Base-by-base conservation (phyloP, 2,329 filamentous ascomycete species). In the Mycosphaerella sp. region DNA sequence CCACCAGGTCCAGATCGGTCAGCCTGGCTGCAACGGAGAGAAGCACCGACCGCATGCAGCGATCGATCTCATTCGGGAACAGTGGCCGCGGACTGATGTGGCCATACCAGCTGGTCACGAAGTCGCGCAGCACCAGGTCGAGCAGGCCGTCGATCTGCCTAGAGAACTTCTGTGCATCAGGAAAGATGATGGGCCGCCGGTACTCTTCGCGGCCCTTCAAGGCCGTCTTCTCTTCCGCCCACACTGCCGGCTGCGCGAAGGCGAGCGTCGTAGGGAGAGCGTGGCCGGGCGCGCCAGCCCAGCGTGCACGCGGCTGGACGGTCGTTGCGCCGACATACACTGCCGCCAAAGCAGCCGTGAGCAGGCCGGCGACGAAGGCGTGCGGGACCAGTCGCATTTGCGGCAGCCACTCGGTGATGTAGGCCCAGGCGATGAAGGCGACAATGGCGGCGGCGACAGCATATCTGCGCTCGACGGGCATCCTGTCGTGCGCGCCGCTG, bases 51-150 rank as follows among this genome's bases (percentile, higher is more conserved):
- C 93, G 82, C 58, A 96, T 81, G 4, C 82, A 79, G 59, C 79
- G 82, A 69, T 98, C 91, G 52, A 97, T 85, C 70, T 95, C 86
- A 67, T 95, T 86, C 50, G 85, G 76, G 62, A 98, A 98, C 0
- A 80, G 78, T 1, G 85, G 82, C 62, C 85, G 89, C 56, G 77
- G 79, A 72, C 88, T 95, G 65, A 98, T 96, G 63, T 82, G 80
- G 28, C 77, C 79, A 69, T 96, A 97, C 93, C 93, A 98, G 41
- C 84, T 85, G 52, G 79, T 81, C 51, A 98, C 81, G 66, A 95
- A 96, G 67, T 96, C 89, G 57, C 87, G 80, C 57, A 89, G 71
- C 46, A 95, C 80, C 46, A 89, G 74, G 44, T 84, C 80, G 40
- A 98, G 78, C 28, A 97, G 71, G 46, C 82, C 79, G 69, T 96